Evolutionary conservation across 306 rosid species (phyloP).

Genomic region (Acmispon strigosus): DNA sequence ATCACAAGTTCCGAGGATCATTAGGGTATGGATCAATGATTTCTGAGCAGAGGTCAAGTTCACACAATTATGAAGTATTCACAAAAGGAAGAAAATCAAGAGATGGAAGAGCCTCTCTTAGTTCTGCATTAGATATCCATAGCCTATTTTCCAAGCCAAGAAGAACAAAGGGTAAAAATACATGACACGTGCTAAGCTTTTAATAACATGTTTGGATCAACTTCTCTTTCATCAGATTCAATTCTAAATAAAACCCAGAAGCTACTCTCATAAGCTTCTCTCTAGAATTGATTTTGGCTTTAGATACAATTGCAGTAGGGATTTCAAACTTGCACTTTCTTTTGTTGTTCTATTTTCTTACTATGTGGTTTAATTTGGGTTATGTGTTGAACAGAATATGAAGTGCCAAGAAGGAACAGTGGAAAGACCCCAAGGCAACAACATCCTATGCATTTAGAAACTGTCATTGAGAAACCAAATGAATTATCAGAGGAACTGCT

Average conservation of each 20-base stretch:
- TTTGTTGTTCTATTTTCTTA: background rate
- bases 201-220: background rate
- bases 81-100: constrained; percentile 24
- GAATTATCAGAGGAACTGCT: constrained; percentile 74
- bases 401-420: constrained; percentile 43
- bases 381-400: constrained; percentile 35
- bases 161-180: constrained; percentile 43
- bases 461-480: constrained; percentile 56
- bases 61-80: constrained; percentile 36
- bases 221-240: too few species aligned
- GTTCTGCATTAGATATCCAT: constrained; percentile 50
- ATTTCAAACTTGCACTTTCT: background rate
- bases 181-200: background rate
- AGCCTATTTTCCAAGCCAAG: constrained; percentile 39
- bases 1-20: constrained; percentile 23
- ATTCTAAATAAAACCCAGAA: too few species aligned
- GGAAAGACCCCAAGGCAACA: constrained; percentile 37
- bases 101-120: constrained; percentile 41
- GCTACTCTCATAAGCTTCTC: too few species aligned
- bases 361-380: background rate
- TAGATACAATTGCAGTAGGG: too few species aligned
- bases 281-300: too few species aligned
- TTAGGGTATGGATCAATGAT: constrained; percentile 29
- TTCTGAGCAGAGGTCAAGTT: constrained; percentile 30
- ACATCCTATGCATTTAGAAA: constrained; percentile 15